Conservation (phyloP, 1,284 basidiomycete genomes). For the Xerocomus minutiporus region DNA sequence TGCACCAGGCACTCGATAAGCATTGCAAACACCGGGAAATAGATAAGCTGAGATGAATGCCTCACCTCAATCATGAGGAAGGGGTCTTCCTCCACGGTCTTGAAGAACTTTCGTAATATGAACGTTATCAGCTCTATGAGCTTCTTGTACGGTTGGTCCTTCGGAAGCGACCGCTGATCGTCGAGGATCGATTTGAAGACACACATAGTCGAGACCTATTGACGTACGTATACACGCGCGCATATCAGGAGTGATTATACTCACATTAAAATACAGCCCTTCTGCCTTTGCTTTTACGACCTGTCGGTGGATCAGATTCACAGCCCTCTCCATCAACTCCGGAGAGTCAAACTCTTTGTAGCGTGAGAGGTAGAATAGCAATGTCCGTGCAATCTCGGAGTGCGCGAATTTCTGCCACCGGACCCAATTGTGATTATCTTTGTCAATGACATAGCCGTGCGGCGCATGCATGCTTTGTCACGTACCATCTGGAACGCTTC, state of each 20-base stretch:
- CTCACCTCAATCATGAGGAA: constrained; percentile 78
- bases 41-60: constrained; percentile 29
- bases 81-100: constrained; percentile 72
- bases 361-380: constrained; percentile 74
- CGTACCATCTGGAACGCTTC: constrained; percentile 82
- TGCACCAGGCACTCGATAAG: constrained; percentile 12
- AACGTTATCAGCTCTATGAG: constrained; percentile 78
- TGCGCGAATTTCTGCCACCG: constrained; percentile 73
- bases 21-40: constrained; percentile 13
- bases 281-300: constrained; percentile 86
- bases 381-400: constrained; percentile 76
- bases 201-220: constrained; percentile 77
- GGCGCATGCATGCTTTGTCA: constrained; percentile 20
- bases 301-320: constrained; percentile 83
- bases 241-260: constrained; percentile 19
- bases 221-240: constrained; percentile 20
- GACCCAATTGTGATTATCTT: constrained; percentile 13
- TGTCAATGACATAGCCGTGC: constrained; percentile 15
- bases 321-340: constrained; percentile 83
- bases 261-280: constrained; percentile 87
- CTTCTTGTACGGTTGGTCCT: constrained; percentile 77
- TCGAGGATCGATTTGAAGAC: constrained; percentile 82
- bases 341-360: constrained; percentile 77
- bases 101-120: constrained; percentile 89
- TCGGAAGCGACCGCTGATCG: constrained; percentile 71